Evolutionary conservation across 2,329 filamentous ascomycete species (phyloP), one percentile per base, ranked within the genome.

Genomic region (Fusarium euwallaceae): DNA sequence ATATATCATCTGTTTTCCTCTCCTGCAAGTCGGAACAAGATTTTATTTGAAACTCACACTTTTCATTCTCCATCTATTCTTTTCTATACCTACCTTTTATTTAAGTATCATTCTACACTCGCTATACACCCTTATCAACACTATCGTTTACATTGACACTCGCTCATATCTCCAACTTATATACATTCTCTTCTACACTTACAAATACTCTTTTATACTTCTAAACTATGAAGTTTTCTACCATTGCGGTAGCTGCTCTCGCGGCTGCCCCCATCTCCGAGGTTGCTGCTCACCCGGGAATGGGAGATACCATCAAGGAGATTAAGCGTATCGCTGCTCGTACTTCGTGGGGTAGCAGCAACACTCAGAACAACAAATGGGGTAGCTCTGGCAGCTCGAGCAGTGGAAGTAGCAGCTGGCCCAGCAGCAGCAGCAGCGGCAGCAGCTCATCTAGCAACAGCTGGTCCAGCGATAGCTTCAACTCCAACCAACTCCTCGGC

Each of bases 401-500:
- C n/a, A n/a, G n/a, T n/a, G n/a, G n/a, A n/a, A n/a, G n/a, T n/a
- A n/a, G n/a, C n/a, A 66, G 51, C 6, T 71, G 45, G 29, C 14
- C 36, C 3, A 56, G 32, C 22, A 22, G 22, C 22, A 22, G 22
- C 22, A 22, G 22, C 53, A 56, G 34, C 9, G 32, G 53, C 4
- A 37, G 55, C 32, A 61, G 64, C 39, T 51, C 41, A 20, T 41
- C 41, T 39, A 59, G 22, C 12, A 48, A 29, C 16, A 66, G 71
- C 34, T 74, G 71, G 71, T 56, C 71, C 37, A 48, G 60, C 24
- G 69, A 72, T 45, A 63, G 5, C 55, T 77, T 76, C 51, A 62
- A 77, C 39, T 56, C 77, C 12, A 59, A 74, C 48, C 78, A 79
- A 48, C 74, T 83, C 34, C 76, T 87, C 12, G 86, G 85, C 16